phyloP scores from a whole-genome alignment of 805 yeast species.

The Candida andamanensis region DNA sequence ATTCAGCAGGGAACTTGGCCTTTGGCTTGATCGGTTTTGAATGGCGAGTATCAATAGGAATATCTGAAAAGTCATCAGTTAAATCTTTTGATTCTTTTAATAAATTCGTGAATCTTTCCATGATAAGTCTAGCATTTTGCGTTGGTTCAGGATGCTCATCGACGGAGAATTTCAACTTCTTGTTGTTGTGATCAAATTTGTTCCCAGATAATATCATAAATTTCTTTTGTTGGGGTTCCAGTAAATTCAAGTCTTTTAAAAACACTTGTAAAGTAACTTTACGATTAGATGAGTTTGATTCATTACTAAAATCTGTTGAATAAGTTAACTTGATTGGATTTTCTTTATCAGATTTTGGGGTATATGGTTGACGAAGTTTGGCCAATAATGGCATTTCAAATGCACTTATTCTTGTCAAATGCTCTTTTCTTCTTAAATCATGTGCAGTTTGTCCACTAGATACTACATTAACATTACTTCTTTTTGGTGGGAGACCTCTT shows the following conservation, averaged over 20 bases:
- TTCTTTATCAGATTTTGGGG: slow-evolving; percentile 37
- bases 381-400: slow-evolving; percentile 85
- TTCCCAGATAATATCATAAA: slow-evolving; percentile 74
- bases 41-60: slow-evolving; percentile 80
- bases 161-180: slow-evolving; percentile 59
- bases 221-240: slow-evolving; percentile 57
- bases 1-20: slow-evolving; percentile 65
- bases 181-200: slow-evolving; percentile 61
- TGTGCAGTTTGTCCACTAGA: slow-evolving; percentile 34
- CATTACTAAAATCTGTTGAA: slow-evolving; percentile 65
- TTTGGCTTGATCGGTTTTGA: slow-evolving; percentile 38
- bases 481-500: slow-evolving; percentile 35
- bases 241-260: slow-evolving; percentile 50
- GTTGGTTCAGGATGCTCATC: slow-evolving; percentile 69
- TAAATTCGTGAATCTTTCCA: slow-evolving; percentile 57
- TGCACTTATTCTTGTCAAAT: slow-evolving; percentile 78
- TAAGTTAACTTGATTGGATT: slow-evolving; percentile 64
- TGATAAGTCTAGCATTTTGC: slow-evolving; percentile 76
- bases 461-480: slow-evolving; percentile 31
- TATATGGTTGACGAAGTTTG: slow-evolving; percentile 67
- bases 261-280: slow-evolving; percentile 60
- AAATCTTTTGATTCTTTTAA: slow-evolving; percentile 60
- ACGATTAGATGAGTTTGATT: slow-evolving; percentile 59
- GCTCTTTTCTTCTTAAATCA: slow-evolving; percentile 65
- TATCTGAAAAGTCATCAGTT: slow-evolving; percentile 61